A percentile compares a stretch with the other conserved stretches of the same genome.
Evolutionary conservation across 257 asterid genomes (phyloP).

Genomic region (Jacaranda copaia): DNA sequence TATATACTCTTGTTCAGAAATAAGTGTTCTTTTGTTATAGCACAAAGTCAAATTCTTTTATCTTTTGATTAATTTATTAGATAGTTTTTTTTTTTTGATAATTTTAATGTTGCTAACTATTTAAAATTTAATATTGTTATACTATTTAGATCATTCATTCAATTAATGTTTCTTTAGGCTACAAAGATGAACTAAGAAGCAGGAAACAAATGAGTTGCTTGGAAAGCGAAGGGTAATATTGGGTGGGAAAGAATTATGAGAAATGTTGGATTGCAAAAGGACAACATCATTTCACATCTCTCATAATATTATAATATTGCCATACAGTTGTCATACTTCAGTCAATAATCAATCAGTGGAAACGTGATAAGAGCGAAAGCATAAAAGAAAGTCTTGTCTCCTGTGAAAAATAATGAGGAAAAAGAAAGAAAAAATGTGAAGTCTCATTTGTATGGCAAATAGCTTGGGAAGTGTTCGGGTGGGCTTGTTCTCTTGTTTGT

Average conservation of each 20-base stretch:
- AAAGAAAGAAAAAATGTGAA: background rate
- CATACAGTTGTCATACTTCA: conserved; percentile 42
- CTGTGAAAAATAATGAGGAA: background rate
- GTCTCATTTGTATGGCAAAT: no score
- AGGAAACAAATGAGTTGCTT: background rate
- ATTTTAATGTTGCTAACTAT: no score
- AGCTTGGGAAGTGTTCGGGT: no score
- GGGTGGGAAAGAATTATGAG: conserved; percentile 29
- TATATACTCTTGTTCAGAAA: no score
- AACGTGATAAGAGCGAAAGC: conserved; percentile 27
- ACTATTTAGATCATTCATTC: background rate
- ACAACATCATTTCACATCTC: conserved; percentile 32
- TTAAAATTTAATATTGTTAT: background rate
- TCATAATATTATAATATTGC: conserved; percentile 22
- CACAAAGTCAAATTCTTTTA: no score
- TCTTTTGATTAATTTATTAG: no score
- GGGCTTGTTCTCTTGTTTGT: no score
- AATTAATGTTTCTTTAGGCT: background rate
- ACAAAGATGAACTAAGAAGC: background rate
- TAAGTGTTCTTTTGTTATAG: no score
- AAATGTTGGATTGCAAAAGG: conserved; percentile 23
- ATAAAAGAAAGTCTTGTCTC: background rate
- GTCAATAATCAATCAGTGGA: conserved; percentile 18
- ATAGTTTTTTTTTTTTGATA: no score
- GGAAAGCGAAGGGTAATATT: conserved; percentile 3